These are phyloP conservation scores for Alternaria gansuensis DNA, from an alignment of 2,329 filamentous ascomycete species.

Conservation along the genomic window DNA sequence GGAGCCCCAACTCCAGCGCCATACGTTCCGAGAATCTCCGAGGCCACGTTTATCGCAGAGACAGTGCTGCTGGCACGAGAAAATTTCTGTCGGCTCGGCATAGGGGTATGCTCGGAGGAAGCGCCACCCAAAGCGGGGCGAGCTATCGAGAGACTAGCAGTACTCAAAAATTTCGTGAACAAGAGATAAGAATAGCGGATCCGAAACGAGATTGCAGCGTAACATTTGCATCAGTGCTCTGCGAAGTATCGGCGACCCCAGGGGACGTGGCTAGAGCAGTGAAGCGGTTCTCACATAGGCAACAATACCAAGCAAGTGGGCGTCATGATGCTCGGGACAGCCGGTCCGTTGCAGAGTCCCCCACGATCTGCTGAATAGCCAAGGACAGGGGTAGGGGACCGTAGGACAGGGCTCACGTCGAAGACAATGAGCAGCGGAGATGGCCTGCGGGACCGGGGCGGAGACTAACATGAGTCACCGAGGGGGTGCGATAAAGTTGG, in stretches of 20 bases:
- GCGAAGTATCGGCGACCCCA: background rate
- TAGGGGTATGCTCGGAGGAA: conserved; percentile 39
- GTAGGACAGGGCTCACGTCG: conserved; percentile 29
- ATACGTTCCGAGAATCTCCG: conserved; percentile 37
- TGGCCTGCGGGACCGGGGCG: conserved; percentile 20
- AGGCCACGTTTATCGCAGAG: conserved; percentile 31
- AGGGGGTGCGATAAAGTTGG: conserved; percentile 24
- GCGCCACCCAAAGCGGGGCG: conserved; percentile 36
- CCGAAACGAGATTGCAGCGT: conserved; percentile 17
- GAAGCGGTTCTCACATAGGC: conserved; percentile 13
- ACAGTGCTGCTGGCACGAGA: conserved; percentile 32
- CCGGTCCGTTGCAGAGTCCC: conserved; percentile 34
- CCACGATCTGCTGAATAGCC: conserved; percentile 38
- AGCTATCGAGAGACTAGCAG: conserved; percentile 37
- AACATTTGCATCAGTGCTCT: conserved; percentile 15
- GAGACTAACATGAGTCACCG: conserved; percentile 24
- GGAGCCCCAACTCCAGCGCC: conserved; percentile 24
- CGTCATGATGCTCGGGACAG: conserved; percentile 32
- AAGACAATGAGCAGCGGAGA: conserved; percentile 30
- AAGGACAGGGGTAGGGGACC: conserved; percentile 29
- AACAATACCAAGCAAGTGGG: conserved; percentile 19
- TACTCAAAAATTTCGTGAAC: conserved; percentile 36
- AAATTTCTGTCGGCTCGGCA: conserved; percentile 37
- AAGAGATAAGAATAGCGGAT: conserved; percentile 43
- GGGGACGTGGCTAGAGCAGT: conserved; percentile 1